phyloP scores from a whole-genome alignment of 2,329 filamentous ascomycete genomes.

The Cordyceps farinosa region DNA sequence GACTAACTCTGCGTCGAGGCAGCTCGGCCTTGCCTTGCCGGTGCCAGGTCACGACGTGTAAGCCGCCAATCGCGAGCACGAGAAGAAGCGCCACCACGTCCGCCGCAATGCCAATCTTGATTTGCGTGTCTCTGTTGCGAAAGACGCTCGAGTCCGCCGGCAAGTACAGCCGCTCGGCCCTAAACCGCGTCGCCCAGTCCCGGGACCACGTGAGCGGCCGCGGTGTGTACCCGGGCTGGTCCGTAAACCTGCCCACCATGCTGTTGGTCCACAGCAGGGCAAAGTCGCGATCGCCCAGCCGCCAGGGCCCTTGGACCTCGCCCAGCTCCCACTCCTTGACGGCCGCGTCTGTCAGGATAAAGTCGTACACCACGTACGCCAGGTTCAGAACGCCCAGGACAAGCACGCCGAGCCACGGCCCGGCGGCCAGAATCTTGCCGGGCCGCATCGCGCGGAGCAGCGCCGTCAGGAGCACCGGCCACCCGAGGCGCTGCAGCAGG shows the following conservation, averaged over 20 bases:
- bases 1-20: neutral
- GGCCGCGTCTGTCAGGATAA: neutral
- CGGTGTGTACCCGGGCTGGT: neutral
- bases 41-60: slow-evolving; percentile 4
- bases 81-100: neutral
- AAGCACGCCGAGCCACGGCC: neutral
- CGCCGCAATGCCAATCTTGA: slow-evolving; percentile 4
- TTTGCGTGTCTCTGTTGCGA: neutral
- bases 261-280: neutral
- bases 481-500: neutral
- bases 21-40: slow-evolving; percentile 3
- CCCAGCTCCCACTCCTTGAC: neutral
- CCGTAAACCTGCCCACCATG: slow-evolving; percentile 2
- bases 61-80: neutral
- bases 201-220: neutral
- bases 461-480: neutral
- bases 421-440: neutral
- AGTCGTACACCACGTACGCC: neutral
- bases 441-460: slow-evolving; percentile 1
- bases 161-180: neutral
- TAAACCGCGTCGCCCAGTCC: neutral
- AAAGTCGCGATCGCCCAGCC: slow-evolving; percentile 5
- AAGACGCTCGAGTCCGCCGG: neutral
- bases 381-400: neutral
- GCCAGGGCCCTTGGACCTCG: too few relatives aligned